These are phyloP conservation scores for Corchorus capsularis DNA, from an alignment of 345 rosid species.

Conservation along the genomic window DNA sequence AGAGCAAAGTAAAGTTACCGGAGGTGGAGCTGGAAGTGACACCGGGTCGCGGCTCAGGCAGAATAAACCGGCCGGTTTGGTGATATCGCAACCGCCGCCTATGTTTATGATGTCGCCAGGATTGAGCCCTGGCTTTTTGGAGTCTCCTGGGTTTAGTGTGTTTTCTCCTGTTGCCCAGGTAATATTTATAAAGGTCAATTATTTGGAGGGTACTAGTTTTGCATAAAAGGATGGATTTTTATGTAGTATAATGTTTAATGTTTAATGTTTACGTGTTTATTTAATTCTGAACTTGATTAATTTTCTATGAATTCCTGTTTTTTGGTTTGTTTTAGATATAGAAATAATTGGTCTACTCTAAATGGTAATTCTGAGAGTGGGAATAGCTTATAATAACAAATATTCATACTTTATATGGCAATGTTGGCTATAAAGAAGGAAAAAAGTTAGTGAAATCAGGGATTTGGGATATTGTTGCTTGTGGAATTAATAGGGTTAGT, in stretches of 20 bases:
- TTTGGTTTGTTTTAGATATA: not conserved
- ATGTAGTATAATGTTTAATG: no score
- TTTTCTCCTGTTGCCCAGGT: conserved; percentile 69
- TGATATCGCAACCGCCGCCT: conserved; percentile 44
- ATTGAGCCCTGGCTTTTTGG: conserved; percentile 57
- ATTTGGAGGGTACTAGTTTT: not conserved
- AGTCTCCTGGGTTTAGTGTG: conserved; percentile 73
- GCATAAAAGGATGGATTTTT: not conserved
- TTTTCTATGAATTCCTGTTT: not conserved
- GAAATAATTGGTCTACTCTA: not conserved
- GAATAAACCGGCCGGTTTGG: conserved; percentile 51
- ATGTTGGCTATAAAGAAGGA: conserved; percentile 3
- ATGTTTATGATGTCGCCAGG: conserved; percentile 56
- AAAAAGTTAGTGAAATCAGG: not conserved
- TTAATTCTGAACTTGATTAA: not conserved
- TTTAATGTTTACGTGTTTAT: not conserved
- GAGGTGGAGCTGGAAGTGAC: conserved; percentile 30
- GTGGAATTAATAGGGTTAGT: not conserved
- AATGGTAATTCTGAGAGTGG: not conserved
- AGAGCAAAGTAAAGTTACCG: conserved; percentile 17
- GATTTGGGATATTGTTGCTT: not conserved
- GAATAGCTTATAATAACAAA: not conserved
- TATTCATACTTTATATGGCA: not conserved
- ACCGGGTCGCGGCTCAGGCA: conserved; percentile 46
- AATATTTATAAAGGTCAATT: not conserved